Evolutionary conservation across 306 rosid genomes (phyloP).

Genomic region (Prunus salicina): DNA sequence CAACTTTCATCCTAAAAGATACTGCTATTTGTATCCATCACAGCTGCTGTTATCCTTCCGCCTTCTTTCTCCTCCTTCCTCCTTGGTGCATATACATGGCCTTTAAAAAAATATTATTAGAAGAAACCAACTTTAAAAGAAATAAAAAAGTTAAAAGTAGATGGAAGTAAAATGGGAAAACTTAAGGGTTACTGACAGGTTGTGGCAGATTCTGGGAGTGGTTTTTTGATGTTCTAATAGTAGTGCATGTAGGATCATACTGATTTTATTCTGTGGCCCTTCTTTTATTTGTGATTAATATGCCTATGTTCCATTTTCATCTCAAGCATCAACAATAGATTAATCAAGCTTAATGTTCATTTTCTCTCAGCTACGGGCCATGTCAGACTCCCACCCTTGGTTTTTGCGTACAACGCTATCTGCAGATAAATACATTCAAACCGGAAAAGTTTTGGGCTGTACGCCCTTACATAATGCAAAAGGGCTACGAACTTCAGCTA

Average conservation of each 20-base stretch:
- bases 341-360: conserved; percentile 26
- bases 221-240: not conserved
- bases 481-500: conserved; percentile 84
- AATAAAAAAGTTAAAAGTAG: not conserved
- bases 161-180: not conserved
- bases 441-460: conserved; percentile 93
- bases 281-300: not conserved
- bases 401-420: conserved; percentile 90
- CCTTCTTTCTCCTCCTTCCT: not conserved
- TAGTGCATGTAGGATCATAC: not conserved
- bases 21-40: not conserved
- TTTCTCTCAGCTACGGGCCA: conserved; percentile 89
- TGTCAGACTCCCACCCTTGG: conserved; percentile 99
- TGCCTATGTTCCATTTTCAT: conserved; percentile 5
- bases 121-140: not conserved
- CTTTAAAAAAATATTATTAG: not conserved
- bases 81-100: not conserved
- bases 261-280: not conserved
- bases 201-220: not conserved
- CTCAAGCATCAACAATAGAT: conserved; percentile 22
- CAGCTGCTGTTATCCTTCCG: not conserved
- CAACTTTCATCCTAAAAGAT: not conserved
- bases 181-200: not conserved
- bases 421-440: conserved; percentile 86
- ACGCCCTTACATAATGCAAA: conserved; percentile 65